Base-by-base conservation (phyloP, 2,329 filamentous ascomycete species). In the Phyllosticta capitalensis region DNA sequence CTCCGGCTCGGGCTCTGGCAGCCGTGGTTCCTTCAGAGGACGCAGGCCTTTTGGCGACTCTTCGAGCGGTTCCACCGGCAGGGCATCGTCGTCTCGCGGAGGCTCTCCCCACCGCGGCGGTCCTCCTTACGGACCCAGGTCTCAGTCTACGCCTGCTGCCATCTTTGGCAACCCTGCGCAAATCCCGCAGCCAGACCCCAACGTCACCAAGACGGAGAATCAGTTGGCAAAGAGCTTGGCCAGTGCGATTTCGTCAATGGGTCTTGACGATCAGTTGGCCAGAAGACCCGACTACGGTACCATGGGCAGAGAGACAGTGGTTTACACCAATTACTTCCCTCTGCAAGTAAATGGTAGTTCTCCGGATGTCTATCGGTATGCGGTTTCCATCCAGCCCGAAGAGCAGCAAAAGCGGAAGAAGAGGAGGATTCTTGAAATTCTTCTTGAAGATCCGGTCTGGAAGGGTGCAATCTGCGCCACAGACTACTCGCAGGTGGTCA, bases 361-460 rank as follows among this genome's bases (percentile, higher is more conserved):
- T 9, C 52, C 50, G 10, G 52, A 62, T 1, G 52, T 72, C 0
- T 69, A 70, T 56, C 65, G 67, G 0, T 73, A 73, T 52, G 66
- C 64, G 0, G 56, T 70, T 1, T 56, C 64, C 0, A 65, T 71
- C 72, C 63, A 67, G 71, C 14, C 63, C 76, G 49, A 71, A 65
- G 9, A 71, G 72, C n/a, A 72, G 63, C 68, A 64, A 2, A 76
- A 75, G 56, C 72, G 72, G 33, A 81, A 78, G 67, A 77, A 72
- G 38, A 74, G 74, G 50, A 76, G 76, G 5, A 70, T 83, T 5
- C 70, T 84, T 17, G 68, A 78, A 17, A 65, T 79, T 21, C 64
- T 84, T 1, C 54, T 77, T 7, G 56, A 66, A n/a, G 62, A 66
- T 2, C 58, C 64, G 0, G 67, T 68, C 0, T 75, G 78, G 54